Conservation (phyloP, 345 rosid species). For the Eutrema heterophyllum region DNA sequence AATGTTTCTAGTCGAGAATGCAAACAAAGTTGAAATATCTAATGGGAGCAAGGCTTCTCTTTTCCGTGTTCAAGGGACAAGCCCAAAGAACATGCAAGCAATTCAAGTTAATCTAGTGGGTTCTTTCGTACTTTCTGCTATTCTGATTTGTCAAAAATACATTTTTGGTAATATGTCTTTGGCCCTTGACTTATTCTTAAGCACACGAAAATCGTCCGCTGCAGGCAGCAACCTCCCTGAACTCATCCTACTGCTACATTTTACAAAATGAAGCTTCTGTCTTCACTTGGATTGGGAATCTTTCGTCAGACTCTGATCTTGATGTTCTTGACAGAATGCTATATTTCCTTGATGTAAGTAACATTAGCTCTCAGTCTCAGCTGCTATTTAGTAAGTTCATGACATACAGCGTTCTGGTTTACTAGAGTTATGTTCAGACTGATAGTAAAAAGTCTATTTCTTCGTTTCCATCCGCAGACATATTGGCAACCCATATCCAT, state of each 20-base stretch:
- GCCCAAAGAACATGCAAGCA: slow-evolving; percentile 68
- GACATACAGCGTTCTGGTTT: not conserved
- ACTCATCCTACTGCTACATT: slow-evolving; percentile 78
- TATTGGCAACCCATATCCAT: slow-evolving; percentile 61
- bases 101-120: slow-evolving; percentile 73
- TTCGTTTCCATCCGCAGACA: slow-evolving; percentile 46
- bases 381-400: not conserved
- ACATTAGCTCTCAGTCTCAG: not conserved
- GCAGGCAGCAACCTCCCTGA: slow-evolving; percentile 68
- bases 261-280: slow-evolving; percentile 53
- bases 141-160: not conserved
- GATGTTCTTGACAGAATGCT: slow-evolving; percentile 77
- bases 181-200: not conserved
- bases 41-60: slow-evolving; percentile 47
- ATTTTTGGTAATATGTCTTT: not conserved
- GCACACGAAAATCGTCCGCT: slow-evolving; percentile 10
- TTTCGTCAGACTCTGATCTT: slow-evolving; percentile 54
- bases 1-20: slow-evolving; percentile 43
- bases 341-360: slow-evolving; percentile 61
- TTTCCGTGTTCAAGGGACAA: slow-evolving; percentile 70
- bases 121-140: slow-evolving; percentile 8
- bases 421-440: not conserved
- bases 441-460: not conserved
- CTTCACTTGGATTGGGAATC: slow-evolving; percentile 76
- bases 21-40: slow-evolving; percentile 41